These are phyloP conservation scores for Phytophthora pluvialis DNA, from an alignment of 352 stramenopile genomes.

Conservation along the genomic window DNA sequence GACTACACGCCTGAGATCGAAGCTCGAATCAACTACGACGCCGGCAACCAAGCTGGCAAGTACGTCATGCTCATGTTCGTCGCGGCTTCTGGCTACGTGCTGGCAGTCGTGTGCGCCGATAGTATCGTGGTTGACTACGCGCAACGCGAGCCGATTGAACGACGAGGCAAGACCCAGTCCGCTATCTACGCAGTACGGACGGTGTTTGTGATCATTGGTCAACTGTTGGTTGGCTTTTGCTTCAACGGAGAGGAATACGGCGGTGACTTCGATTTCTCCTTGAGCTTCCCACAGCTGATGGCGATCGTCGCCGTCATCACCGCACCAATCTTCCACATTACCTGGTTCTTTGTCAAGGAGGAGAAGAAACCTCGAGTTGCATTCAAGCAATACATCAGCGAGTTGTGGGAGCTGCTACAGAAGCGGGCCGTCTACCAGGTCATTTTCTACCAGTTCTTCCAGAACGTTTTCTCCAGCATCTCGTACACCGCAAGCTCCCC, in stretches of 20 bases:
- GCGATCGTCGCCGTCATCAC: constrained; percentile 17
- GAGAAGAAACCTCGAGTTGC: constrained; percentile 3
- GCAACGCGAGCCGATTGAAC: constrained; percentile 38
- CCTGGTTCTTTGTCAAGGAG: constrained; percentile 24
- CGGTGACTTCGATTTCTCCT: constrained; percentile 27
- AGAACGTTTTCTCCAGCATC: constrained; percentile 10
- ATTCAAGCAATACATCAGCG: constrained; percentile 15
- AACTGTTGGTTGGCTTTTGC: constrained; percentile 26
- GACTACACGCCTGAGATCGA: constrained; percentile 31
- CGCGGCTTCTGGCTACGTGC: constrained; percentile 59
- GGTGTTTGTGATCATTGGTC: constrained; percentile 30
- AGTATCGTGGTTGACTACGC: constrained; percentile 46
- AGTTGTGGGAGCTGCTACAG: constrained; percentile 7
- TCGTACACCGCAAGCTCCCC: constrained; percentile 16
- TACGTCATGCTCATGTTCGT: constrained; percentile 58
- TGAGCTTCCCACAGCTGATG: constrained; percentile 35
- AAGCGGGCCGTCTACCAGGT: constrained; percentile 19
- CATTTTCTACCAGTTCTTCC: constrained; percentile 14
- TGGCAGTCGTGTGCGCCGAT: constrained; percentile 58
- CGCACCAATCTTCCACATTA: constrained; percentile 26
- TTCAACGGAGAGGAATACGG: constrained; percentile 40
- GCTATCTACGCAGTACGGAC: constrained; percentile 41
- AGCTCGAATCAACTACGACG: constrained; percentile 28
- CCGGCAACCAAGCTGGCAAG: constrained; percentile 25
- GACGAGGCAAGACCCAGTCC: constrained; percentile 46